Evolutionary conservation across 2,329 filamentous ascomycete species (phyloP), one percentile per base, ranked within the genome.

Genomic region (Pyrenophora tritici-repentis): DNA sequence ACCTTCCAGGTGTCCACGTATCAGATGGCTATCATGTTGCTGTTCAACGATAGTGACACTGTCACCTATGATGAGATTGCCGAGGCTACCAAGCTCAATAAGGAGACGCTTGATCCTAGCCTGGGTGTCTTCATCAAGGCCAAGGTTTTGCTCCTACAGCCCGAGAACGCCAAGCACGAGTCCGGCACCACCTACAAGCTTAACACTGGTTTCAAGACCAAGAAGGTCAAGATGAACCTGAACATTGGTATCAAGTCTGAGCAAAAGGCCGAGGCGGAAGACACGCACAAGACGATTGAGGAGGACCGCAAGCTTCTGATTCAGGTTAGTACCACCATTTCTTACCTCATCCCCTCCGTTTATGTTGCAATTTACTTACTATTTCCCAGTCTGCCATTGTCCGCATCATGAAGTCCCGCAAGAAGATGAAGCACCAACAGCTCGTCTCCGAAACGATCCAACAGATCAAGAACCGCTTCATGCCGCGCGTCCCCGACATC

Each of bases 241-340:
- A 99, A 99, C 75, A 87, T 97, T 47, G 88, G 87, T 50, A 92
- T 96, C 77, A 93, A 96, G 78, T 89, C 91, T 29, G 95, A 99
- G 77, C 88, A 93, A 70, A 97, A 97, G 82, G 90, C 94, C 59
- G 94, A 99, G 75, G 89, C 91, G 59, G 92, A 91, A 56, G 94
- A 99, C 72, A 99, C 94, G 6, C 96, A 97, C 81, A 99, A 99
- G 85, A 97, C 91, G 3, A 97, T 99, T 64, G 94, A 99, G 78
- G 94, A 99, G 76, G 94, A 99, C 74, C 85, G 94, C 56, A 97
- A 97, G 77, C 81, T 99, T 55, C 84, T 99, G 52, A 89, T 97
- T 72, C 94, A 99, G 87, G 93, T 96, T 83, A 75, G 87, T 81
- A 59, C 44, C 6, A 3, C 3, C 26, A 12, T 10, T 29, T 12